Conservation (phyloP, 768 basidiomycete species). For the Lactifluus echinatus region DNA sequence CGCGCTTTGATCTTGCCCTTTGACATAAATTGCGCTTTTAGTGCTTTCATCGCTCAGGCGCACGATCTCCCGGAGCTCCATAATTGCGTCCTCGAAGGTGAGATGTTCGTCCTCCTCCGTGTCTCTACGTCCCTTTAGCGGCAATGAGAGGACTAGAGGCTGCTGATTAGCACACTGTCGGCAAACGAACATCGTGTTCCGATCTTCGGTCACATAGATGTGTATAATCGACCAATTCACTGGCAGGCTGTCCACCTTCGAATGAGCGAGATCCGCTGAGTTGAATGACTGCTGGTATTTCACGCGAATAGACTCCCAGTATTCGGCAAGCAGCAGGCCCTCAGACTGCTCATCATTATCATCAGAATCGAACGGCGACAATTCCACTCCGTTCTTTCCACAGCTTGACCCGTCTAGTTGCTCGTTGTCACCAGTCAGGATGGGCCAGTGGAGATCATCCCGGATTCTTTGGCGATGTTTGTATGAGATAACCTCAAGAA, state of each 20-base stretch:
- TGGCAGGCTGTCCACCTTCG: conserved; percentile 46
- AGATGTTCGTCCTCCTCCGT: conserved; percentile 63
- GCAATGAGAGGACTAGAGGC: conserved; percentile 82
- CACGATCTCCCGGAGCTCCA: conserved; percentile 75
- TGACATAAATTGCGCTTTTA: conserved; percentile 61
- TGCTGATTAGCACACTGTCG: conserved; percentile 55
- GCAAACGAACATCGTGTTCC: conserved; percentile 73
- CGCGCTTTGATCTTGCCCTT: conserved; percentile 54
- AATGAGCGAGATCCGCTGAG: conserved; percentile 34
- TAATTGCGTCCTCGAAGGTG: conserved; percentile 62
- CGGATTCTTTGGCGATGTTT: conserved; percentile 45
- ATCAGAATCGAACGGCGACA: conserved; percentile 26
- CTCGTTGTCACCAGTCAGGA: conserved; percentile 38
- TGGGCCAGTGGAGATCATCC: conserved; percentile 76
- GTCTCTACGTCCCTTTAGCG: conserved; percentile 76
- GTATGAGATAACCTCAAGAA: conserved; percentile 69
- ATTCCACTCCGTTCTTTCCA: conserved; percentile 20
- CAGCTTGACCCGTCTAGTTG: conserved; percentile 26
- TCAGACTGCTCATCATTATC: conserved; percentile 32
- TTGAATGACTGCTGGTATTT: conserved; percentile 45
- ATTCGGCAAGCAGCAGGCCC: conserved; percentile 33
- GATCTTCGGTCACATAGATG: conserved; percentile 76
- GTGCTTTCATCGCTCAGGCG: conserved; percentile 69
- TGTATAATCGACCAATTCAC: conserved; percentile 76
- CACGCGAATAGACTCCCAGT: conserved; percentile 53